Percentiles rank a stretch among this genome's conserved stretches.
Evolutionary conservation across 2,329 filamentous ascomycete species (phyloP).

Genomic region (Arthroderma uncinatum): DNA sequence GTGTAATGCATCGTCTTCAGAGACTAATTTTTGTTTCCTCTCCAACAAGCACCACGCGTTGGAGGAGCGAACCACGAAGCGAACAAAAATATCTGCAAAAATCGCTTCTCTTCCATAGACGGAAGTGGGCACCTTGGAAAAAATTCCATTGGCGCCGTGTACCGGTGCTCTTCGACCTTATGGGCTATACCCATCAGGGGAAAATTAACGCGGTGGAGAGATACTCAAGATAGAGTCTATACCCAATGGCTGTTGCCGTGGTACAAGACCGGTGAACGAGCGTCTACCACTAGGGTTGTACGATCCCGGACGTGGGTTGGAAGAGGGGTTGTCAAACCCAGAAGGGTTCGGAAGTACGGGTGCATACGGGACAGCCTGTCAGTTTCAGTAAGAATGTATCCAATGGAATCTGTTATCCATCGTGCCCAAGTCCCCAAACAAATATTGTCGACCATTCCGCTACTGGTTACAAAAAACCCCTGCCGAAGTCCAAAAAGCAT

Average conservation of each 20-base stretch:
- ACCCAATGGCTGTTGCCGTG: constrained; percentile 42
- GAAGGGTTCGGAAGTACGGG: constrained; percentile 32
- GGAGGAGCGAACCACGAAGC: constrained; percentile 47
- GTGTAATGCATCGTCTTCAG: constrained; percentile 69
- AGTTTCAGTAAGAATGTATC: constrained; percentile 1
- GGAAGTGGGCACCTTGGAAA: constrained; percentile 24
- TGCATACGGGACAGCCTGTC: constrained; percentile 37
- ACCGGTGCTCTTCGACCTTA: constrained; percentile 46
- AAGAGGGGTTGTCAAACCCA: constrained; percentile 31
- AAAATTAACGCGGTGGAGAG: constrained; percentile 58
- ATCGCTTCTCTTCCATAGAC: constrained; percentile 49
- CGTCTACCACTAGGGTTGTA: constrained; percentile 17
- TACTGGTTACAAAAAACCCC: constrained; percentile 17
- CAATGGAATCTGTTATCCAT: not conserved
- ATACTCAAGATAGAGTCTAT: constrained; percentile 32
- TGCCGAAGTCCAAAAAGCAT: constrained; percentile 31
- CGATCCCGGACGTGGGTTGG: constrained; percentile 23
- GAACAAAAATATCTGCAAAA: constrained; percentile 98
- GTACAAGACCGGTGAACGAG: constrained; percentile 40
- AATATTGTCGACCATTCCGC: constrained; percentile 2
- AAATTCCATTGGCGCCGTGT: constrained; percentile 22
- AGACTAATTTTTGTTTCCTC: constrained; percentile 95
- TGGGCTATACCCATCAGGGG: constrained; percentile 44
- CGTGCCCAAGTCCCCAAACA: not conserved
- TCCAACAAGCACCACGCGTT: constrained; percentile 31